phyloP scores from a whole-genome alignment of 768 basidiomycete genomes.

The Mrakia hoshinonis region DNA sequence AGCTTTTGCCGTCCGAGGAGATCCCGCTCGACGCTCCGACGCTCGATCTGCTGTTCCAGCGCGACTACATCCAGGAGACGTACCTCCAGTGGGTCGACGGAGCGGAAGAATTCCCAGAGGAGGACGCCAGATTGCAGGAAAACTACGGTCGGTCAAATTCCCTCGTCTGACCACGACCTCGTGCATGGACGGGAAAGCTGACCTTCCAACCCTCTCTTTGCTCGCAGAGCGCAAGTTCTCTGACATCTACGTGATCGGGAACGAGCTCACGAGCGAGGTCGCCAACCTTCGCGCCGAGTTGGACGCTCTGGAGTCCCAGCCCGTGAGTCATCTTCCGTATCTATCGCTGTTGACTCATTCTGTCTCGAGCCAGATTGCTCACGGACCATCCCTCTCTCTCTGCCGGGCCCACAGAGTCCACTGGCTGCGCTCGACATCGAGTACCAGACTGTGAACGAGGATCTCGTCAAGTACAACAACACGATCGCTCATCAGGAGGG shows the following conservation, averaged over 20 bases:
- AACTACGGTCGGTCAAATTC: slow-evolving; percentile 53
- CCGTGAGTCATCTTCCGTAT: background rate
- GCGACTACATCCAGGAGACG: slow-evolving; percentile 35
- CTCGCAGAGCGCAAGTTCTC: slow-evolving; percentile 20
- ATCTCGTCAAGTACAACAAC: slow-evolving; percentile 51
- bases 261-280: slow-evolving; percentile 5
- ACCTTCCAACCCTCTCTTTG: background rate
- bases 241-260: slow-evolving; percentile 12
- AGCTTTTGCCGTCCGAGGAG: slow-evolving; percentile 34
- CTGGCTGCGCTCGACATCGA: slow-evolving; percentile 5
- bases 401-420: background rate
- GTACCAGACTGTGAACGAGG: slow-evolving; percentile 46
- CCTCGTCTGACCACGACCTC: background rate
- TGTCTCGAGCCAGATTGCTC: background rate
- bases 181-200: background rate
- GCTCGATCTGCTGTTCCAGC: slow-evolving; percentile 35
- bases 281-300: slow-evolving; percentile 9
- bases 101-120: slow-evolving; percentile 58
- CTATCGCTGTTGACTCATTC: background rate
- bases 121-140: slow-evolving; percentile 45
- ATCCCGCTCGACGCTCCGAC: slow-evolving; percentile 36
- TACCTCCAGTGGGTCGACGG: slow-evolving; percentile 39
- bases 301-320: background rate
- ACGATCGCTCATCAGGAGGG: slow-evolving; percentile 27
- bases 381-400: background rate